Base-by-base conservation (phyloP, 2,329 filamentous ascomycete genomes). In the Xylaria sp. region DNA sequence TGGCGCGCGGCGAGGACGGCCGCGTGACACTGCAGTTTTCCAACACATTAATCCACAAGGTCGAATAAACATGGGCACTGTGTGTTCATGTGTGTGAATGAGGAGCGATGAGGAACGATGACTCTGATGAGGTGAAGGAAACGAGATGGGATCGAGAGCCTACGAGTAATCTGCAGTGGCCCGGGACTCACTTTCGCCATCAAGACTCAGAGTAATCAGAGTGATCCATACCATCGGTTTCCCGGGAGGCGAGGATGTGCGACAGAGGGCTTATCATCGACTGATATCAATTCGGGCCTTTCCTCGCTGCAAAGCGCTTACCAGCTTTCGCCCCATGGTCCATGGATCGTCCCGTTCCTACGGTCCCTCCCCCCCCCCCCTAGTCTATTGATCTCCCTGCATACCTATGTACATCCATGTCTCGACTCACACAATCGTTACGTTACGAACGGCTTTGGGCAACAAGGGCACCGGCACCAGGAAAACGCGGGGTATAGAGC, bases 11-110 rank as follows among this genome's bases (percentile, higher is more conserved):
- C 65, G 77, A 80, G 62, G 81, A 78, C 54, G 85, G 84, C n/a
- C 76, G 76, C 64, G 81, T 89, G 57, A 83, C 82, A 65, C 74
- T 95, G 64, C 85, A 91, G 76, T 84, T 95, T 66, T 77, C 75
- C 60, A 80, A 91, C 73, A 83, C 83, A 54, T 74, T 87, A 70
- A 73, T 64, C 30, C 11, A 58, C 8, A 60, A 63, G 58, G 53
- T 53, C 23, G 11, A 58, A 47, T 62, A 56, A 59, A 18, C 48
- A 56, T 51, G 49, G 1, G 10, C 37, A 37, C 34, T 51, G 30
- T 48, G 10, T 46, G 54, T 48, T 39, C 42, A 44, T 34, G 50
- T 39, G 39, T 5, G 8, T n/a, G 42, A 16, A 34, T 18, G 16
- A 19, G 30, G 39, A 50, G 7, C 7, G n/a, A 50, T 9, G 3